Base-by-base conservation (phyloP, 768 basidiomycete genomes). In the Rhizopogon salebrosus region DNA sequence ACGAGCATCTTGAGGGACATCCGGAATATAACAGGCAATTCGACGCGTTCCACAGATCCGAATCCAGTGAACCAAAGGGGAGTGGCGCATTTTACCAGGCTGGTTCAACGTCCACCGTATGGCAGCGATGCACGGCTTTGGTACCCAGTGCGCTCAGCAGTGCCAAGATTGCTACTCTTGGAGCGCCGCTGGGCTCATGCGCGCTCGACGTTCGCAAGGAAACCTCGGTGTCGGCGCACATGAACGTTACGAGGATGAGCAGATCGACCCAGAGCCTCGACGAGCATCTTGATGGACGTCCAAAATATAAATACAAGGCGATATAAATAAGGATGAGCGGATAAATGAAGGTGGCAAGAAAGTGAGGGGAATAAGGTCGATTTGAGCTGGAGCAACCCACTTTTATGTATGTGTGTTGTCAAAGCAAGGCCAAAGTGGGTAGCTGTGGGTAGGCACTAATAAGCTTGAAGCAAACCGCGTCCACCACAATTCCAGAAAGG, bases 391-490 rank as follows among this genome's bases (percentile, higher is more conserved):
- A 14, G 6, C 9, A 41, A 48, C 22, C n/a, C 36, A 27, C 48
- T 11, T 34, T 51, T 53, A 34, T 56, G 29, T 56, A 56, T 24
- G 48, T 24, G 24, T 13, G 36, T 4, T 23, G 34, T 49, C 45
- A 49, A 56, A 56, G 54, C 54, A 43, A 43, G 27, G 55, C 38
- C 55, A 56, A 56, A 56, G 52, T 53, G 40, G 48, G 29, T 20
- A 34, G 24, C 39, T 53, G 50, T 46, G 45, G 38, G 50, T 46
- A 39, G 38, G 38, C 51, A 52, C 20, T 48, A 48, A 48, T 43
- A 42, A n/a, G 23, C 6, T 39, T 41, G 23, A 26, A 50, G 38
- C 35, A 22, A 16, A 46, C 23, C n/a, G 3, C 41, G 27, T 24
- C 27, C 41, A 50, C 23, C n/a, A n/a, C n/a, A n/a, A 39, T 9